phyloP scores from a whole-genome alignment of 192 early-diverging fungal species.

The Coemansia sp. region DNA sequence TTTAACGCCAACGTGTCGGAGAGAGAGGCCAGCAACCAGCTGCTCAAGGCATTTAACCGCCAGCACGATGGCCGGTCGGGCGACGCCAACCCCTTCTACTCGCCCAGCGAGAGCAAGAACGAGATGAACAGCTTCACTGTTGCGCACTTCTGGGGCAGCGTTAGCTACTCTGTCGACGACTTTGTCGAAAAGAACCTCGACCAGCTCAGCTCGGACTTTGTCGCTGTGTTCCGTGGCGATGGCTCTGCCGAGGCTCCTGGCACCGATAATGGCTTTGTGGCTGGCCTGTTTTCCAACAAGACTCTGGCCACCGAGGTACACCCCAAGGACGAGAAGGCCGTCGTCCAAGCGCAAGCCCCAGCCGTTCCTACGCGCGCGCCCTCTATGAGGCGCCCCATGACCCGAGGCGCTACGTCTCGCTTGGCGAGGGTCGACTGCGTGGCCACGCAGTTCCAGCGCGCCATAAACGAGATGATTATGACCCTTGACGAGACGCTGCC shows the following conservation, averaged over 20 bases:
- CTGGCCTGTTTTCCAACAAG: conserved; percentile 72
- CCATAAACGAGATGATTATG: conserved; percentile 63
- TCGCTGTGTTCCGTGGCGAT: conserved; percentile 75
- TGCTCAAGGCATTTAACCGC: conserved; percentile 47
- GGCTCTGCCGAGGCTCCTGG: conserved; percentile 49
- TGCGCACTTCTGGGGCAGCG: conserved; percentile 50
- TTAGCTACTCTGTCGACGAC: conserved; percentile 75
- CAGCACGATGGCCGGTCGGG: conserved; percentile 38
- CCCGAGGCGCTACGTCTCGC: conserved; percentile 56
- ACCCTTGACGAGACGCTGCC: conserved; percentile 71
- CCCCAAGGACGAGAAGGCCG: conserved; percentile 69
- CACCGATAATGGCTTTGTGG: conserved; percentile 71
- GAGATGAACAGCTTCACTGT: conserved; percentile 50
- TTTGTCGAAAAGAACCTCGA: conserved; percentile 79
- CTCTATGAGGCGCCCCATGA: conserved; percentile 58
- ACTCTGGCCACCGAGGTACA: conserved; percentile 75
- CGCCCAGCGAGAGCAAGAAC: conserved; percentile 51
- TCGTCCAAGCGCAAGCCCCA: conserved; percentile 72
- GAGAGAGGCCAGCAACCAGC: conserved; percentile 46
- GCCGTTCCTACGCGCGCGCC: conserved; percentile 69
- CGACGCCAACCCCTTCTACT: conserved; percentile 37
- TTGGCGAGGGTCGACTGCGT: conserved; percentile 59
- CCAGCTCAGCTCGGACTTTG: conserved; percentile 78
- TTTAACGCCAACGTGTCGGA: conserved; percentile 34
- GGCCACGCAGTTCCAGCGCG: conserved; percentile 64